These are phyloP conservation scores for Chrysanthemum seticuspe DNA, from an alignment of 129 eudicot species.

Conservation along the genomic window DNA sequence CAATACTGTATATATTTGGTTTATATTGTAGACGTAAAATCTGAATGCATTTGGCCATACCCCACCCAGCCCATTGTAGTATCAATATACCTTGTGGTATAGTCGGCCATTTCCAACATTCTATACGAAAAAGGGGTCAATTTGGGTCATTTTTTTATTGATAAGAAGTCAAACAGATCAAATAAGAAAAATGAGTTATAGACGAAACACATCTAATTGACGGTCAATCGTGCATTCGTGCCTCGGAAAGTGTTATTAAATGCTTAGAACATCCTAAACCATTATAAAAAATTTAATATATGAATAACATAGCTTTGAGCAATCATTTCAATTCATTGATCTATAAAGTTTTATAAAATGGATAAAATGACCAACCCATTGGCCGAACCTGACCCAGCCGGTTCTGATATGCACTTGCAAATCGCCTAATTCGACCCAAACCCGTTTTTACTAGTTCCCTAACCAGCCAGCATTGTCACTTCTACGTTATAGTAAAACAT, in stretches of 20 bases:
- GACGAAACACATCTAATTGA: background rate
- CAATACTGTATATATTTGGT: no score
- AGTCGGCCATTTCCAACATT: background rate
- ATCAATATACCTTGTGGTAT: no score
- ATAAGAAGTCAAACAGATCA: background rate
- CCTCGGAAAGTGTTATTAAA: background rate
- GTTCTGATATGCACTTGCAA: no score
- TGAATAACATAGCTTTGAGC: background rate
- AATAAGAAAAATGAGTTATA: background rate
- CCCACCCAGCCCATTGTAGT: no score
- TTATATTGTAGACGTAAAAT: no score
- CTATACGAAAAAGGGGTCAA: background rate
- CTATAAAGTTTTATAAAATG: background rate
- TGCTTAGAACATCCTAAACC: background rate
- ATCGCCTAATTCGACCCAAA: background rate
- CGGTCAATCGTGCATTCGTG: background rate
- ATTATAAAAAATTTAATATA: background rate
- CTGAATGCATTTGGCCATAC: no score
- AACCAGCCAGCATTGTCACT: background rate
- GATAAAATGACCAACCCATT: background rate
- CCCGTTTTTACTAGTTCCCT: background rate
- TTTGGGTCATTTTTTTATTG: background rate
- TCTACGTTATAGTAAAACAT: background rate
- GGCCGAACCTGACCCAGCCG: no score
- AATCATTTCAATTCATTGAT: background rate